Evolutionary conservation across 1,284 basidiomycete species (phyloP), one percentile per base, ranked within the genome.

Genomic region (Cryptococcus sp.): DNA sequence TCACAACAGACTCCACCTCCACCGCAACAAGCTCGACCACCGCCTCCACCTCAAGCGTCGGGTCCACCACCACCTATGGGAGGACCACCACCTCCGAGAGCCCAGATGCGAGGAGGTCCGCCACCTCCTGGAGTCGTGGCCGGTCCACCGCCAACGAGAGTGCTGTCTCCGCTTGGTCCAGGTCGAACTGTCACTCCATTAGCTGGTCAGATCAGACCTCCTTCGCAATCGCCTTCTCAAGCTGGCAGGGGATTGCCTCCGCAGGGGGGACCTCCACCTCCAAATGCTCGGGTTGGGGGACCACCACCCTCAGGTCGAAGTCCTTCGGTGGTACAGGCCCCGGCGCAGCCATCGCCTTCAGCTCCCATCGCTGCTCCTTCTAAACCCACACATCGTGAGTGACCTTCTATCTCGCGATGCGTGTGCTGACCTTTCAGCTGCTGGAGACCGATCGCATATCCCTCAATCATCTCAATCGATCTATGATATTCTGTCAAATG

Each of bases 361-460:
- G 59, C 70, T 4, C 58, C 70, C 35, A 66, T 68, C 15, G 61
- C 73, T 13, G 67, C 70, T 23, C 64, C 73, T 7, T 63, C 73
- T 6, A 75, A 76, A 46, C 67, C 88, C 30, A 91, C 92, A 78
- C 93, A 94, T 78, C 90, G 91, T 91, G 67, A 76, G 88, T 86
- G 3, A 10, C 42, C 32, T 45, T 32, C 4, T 23, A 23, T 23
- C 23, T 23, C 23, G 23, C 43, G 31, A 5, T 14, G n/a, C 31
- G 41, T 50, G 10, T 5, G 15, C 37, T 54, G 56, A 49, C 50
- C 14, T 56, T 56, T 7, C 68, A 94, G 90, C 93, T 35, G 81
- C 86, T 44, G 94, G 94, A 56, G 94, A 98, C 74, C 83, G 93
- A 37, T 85, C 83, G 34, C 95, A 97, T 76, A 95, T 98, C 57